Base-by-base conservation (phyloP, 1,139 yeast genomes). In the Spencermartinsiella ligniputridi region DNA sequence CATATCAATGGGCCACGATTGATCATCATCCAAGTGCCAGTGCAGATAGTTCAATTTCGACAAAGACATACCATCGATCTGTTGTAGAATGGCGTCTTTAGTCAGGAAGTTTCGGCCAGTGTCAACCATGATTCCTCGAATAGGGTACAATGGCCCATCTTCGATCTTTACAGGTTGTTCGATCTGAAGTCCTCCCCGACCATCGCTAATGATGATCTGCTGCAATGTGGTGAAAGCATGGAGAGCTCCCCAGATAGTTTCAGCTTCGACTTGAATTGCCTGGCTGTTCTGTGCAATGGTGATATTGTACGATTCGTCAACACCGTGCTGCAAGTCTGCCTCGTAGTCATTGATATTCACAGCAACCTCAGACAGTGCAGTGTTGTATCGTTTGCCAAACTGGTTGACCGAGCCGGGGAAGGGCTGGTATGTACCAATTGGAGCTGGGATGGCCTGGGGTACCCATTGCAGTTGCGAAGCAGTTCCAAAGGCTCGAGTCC, bases 1-100 rank as follows among this genome's bases (percentile, higher is more conserved):
- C 34, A 72, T 51, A 37, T 63, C 62, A 15, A 74, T 19, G 1
- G 79, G 77, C 78, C 78, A 74, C 25, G 75, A 68, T 47, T 70
- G 75, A 6, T 75, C 51, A 50, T 74, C 79, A 8, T 61, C 64
- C 17, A 73, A 50, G 52, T 74, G 79, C 75, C 76, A 72, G 50
- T 74, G 79, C 37, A 74, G 62, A 1, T 65, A 60, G 50, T 74
- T 74, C 60, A 74, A 53, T 55, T 74, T 74, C 6, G 67, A 47
- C 37, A 70, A 57, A 1, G 74, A 57, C 75, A 74, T 68, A 17
- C 71, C 58, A 42, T 73, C 78, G 41, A 74, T 61, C 50, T 73
- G 73, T 29, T 69, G 64, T 38, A 60, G 50, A 15, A 74, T 60
- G 4, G 65, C 55, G 3, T 59, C 57, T 12, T 65, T 50, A 3